These are phyloP conservation scores for Xanthoceras sorbifolium DNA, from an alignment of 345 rosid genomes.

Conservation along the genomic window DNA sequence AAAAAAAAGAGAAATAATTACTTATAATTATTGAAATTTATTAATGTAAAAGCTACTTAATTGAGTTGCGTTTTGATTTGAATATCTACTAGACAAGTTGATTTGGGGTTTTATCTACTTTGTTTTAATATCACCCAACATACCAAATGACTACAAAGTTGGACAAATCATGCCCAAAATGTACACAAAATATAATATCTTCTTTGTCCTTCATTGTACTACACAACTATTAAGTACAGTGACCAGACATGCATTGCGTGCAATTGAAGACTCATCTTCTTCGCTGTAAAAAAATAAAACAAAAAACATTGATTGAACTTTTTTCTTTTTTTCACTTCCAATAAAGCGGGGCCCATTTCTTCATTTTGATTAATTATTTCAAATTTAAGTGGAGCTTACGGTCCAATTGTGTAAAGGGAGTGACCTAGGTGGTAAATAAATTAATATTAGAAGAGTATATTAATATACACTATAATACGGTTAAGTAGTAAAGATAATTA, in stretches of 20 bases:
- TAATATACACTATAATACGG: too few relatives aligned
- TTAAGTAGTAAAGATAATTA: too few relatives aligned
- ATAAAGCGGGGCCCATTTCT: neutral
- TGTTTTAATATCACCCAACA: neutral
- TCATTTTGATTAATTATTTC: neutral
- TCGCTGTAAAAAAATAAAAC: too few relatives aligned
- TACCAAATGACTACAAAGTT: neutral
- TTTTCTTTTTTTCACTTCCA: neutral
- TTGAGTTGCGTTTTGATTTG: neutral
- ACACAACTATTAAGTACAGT: constrained; percentile 15
- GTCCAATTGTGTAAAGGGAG: constrained; percentile 8
- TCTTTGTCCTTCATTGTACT: neutral
- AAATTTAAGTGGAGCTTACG: neutral
- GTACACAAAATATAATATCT: neutral
- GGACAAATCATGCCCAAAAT: neutral
- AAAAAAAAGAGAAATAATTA: neutral
- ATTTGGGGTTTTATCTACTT: neutral
- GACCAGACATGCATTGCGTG: constrained; percentile 42
- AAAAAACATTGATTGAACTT: neutral
- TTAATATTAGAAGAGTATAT: neutral
- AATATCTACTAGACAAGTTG: neutral
- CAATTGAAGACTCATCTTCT: constrained; percentile 30
- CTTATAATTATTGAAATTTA: neutral
- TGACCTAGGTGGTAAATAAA: neutral
- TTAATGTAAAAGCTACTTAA: neutral